phyloP scores from a whole-genome alignment of 176 grass and related monocot species.

The Leersia perrieri region DNA sequence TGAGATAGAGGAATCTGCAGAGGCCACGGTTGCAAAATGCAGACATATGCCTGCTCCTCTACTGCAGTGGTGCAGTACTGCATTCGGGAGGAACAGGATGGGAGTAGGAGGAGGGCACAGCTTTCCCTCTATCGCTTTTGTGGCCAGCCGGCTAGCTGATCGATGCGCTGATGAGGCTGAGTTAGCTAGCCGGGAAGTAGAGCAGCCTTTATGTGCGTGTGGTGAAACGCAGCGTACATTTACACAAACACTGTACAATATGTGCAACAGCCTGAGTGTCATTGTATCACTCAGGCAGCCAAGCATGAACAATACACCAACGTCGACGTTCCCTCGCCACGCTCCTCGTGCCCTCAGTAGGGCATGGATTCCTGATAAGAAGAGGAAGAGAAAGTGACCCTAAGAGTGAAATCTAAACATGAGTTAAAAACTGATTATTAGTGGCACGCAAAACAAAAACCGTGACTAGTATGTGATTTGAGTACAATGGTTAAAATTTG shows the following conservation, averaged over 20 bases:
- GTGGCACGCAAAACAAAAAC: too few species aligned
- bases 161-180: neutral
- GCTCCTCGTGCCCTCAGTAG: too few species aligned
- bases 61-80: neutral
- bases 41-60: neutral
- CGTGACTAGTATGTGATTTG: too few species aligned
- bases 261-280: neutral
- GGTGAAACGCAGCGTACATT: neutral
- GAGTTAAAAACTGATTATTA: too few species aligned
- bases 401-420: too few species aligned
- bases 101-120: slow-evolving; percentile 5
- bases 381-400: too few species aligned
- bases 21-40: slow-evolving; percentile 3
- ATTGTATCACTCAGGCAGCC: neutral
- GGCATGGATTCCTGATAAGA: too few species aligned
- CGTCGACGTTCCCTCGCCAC: too few species aligned
- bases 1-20: slow-evolving; percentile 20
- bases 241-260: neutral
- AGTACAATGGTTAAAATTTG: too few species aligned
- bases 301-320: too few species aligned
- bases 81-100: neutral
- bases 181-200: neutral
- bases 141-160: neutral
- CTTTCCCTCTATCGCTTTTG: slow-evolving; percentile 27
- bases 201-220: neutral